Conservation (phyloP, 2,329 filamentous ascomycete genomes). For the Eutypella sp. region DNA sequence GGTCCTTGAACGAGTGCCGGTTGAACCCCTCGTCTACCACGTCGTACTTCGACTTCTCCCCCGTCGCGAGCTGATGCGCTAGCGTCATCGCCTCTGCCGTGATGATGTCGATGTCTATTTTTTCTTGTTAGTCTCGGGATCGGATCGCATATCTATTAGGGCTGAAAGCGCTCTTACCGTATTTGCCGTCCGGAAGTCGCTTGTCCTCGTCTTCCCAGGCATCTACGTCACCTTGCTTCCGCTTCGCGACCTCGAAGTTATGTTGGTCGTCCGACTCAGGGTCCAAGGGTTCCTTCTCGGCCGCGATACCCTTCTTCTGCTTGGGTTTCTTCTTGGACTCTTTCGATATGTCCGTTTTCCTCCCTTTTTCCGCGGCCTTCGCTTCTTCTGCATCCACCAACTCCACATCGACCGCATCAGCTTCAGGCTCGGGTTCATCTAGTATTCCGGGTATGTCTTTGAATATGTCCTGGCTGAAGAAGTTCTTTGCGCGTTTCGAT, state of each 20-base stretch:
- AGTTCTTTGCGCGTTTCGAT: slow-evolving; percentile 79
- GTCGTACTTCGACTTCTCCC: slow-evolving; percentile 73
- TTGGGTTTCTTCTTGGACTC: slow-evolving; percentile 20
- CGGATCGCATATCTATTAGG: background rate
- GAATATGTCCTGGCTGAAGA: slow-evolving; percentile 96
- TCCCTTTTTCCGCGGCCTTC: slow-evolving; percentile 19
- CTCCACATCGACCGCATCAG: slow-evolving; percentile 23
- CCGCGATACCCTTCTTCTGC: slow-evolving; percentile 15
- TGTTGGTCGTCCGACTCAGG: slow-evolving; percentile 36
- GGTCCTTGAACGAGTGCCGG: slow-evolving; percentile 84
- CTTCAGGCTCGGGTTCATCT: slow-evolving; percentile 42
- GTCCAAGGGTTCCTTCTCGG: slow-evolving; percentile 16
- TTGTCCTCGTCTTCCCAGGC: slow-evolving; percentile 65
- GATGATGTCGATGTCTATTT: slow-evolving; percentile 87
- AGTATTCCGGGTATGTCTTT: slow-evolving; percentile 68
- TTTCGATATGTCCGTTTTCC: slow-evolving; percentile 10
- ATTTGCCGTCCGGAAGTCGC: slow-evolving; percentile 57
- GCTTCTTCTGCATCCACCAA: slow-evolving; percentile 24
- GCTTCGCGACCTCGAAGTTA: slow-evolving; percentile 60
- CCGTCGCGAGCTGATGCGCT: slow-evolving; percentile 84
- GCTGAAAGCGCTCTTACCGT: slow-evolving; percentile 38
- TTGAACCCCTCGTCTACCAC: slow-evolving; percentile 91
- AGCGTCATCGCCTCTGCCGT: slow-evolving; percentile 99
- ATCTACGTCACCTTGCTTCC: slow-evolving; percentile 33
- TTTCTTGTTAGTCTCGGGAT: slow-evolving; percentile 13